Percentiles rank a stretch among this genome's conserved stretches.
phyloP scores from a whole-genome alignment of 345 rosid species.

The Gynandropsis gynandra region DNA sequence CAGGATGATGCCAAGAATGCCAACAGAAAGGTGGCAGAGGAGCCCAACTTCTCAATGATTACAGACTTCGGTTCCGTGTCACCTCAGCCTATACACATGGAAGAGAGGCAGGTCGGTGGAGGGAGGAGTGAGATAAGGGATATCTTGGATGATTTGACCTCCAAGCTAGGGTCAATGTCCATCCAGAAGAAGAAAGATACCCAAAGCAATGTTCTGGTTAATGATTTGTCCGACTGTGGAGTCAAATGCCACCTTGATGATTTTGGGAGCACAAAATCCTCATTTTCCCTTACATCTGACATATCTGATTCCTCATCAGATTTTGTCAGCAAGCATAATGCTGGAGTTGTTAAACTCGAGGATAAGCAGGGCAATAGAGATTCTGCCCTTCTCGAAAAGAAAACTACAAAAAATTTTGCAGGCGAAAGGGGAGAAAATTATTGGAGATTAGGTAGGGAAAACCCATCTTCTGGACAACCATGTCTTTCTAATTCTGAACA shows the following conservation, averaged over 20 bases:
- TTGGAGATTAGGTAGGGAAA: constrained; percentile 17
- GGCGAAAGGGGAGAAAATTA: constrained; percentile 18
- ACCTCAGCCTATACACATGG: constrained; percentile 26
- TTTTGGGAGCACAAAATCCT: constrained; percentile 40
- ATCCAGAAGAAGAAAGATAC: constrained; percentile 48
- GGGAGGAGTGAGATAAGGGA: constrained; percentile 55
- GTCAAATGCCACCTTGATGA: constrained; percentile 8
- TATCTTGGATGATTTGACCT: constrained; percentile 65
- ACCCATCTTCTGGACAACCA: constrained; percentile 23
- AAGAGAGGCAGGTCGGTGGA: constrained; percentile 18
- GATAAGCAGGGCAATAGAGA: constrained; percentile 19
- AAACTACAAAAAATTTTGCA: constrained; percentile 8
- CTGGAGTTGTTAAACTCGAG: constrained; percentile 18
- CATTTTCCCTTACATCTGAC: constrained; percentile 35
- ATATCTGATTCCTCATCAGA: constrained; percentile 19
- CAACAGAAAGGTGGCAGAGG: constrained; percentile 22
- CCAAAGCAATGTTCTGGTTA: constrained; percentile 18
- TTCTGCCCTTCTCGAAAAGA: constrained; percentile 21
- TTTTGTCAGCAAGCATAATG: constrained; percentile 1
- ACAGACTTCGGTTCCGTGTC: constrained; percentile 66
- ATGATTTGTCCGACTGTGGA: too few species aligned
- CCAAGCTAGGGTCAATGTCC: constrained; percentile 67
- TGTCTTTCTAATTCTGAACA: constrained; percentile 31
- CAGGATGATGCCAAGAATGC: constrained; percentile 22
- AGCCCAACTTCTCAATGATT: constrained; percentile 36